Conservation (phyloP, 1,284 basidiomycete genomes). For the Ustilago lituana region DNA sequence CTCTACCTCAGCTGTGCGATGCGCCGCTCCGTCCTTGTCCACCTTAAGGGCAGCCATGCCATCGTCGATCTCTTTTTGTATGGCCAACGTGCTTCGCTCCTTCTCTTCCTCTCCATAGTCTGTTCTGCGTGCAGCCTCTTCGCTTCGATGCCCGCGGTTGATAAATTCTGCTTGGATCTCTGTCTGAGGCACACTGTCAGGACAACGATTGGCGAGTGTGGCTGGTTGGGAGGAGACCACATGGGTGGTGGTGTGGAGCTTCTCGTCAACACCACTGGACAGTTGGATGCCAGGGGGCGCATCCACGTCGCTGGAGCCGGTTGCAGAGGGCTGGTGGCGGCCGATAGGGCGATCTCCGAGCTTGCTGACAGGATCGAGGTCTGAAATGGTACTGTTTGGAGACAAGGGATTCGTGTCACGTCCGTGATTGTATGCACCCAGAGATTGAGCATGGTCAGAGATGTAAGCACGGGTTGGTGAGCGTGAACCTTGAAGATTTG, state of each 20-base stretch:
- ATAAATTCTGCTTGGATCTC: neutral
- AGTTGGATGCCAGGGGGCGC: too few relatives aligned
- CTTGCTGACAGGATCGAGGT: constrained; percentile 32
- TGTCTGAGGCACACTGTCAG: neutral
- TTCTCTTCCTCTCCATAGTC: constrained; percentile 23
- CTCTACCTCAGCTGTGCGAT: constrained; percentile 19
- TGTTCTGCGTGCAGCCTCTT: constrained; percentile 15
- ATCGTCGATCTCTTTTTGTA: constrained; percentile 26
- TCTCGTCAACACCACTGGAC: too few relatives aligned
- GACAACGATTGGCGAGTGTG: neutral
- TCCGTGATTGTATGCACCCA: neutral
- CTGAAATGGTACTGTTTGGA: constrained; percentile 11
- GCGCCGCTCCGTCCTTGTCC: constrained; percentile 20
- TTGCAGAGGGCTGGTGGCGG: neutral
- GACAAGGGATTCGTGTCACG: neutral
- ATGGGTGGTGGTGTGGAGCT: too few relatives aligned
- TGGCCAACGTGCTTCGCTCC: constrained; percentile 12
- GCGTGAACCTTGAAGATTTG: constrained; percentile 2
- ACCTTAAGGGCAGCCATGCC: constrained; percentile 21
- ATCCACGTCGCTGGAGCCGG: neutral
- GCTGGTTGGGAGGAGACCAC: too few relatives aligned
- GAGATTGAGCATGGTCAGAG: neutral
- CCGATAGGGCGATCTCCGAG: constrained; percentile 14
- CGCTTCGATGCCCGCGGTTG: neutral
- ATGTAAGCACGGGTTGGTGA: neutral